These are phyloP conservation scores for Zygotorulaspora sp. DNA, from an alignment of 805 yeast genomes.

Conservation along the genomic window DNA sequence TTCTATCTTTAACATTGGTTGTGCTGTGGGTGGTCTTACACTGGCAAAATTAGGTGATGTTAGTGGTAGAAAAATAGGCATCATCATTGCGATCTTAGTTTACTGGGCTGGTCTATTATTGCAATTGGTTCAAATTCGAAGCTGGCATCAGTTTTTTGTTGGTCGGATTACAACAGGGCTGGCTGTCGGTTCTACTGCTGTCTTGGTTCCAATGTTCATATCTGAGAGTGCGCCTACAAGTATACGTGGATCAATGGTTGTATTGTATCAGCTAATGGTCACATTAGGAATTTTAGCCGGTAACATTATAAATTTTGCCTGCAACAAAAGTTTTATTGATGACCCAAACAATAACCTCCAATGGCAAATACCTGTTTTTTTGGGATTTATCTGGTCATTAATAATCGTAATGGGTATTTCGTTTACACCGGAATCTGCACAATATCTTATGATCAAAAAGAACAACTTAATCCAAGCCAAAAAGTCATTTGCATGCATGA, in stretches of 20 bases:
- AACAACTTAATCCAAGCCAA: slow-evolving; percentile 51
- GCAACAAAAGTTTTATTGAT: slow-evolving; percentile 33
- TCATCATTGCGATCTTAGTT: slow-evolving; percentile 49
- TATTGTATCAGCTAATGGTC: slow-evolving; percentile 58
- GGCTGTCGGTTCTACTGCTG: slow-evolving; percentile 70
- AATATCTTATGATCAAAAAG: slow-evolving; percentile 48
- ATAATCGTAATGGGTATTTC: slow-evolving; percentile 57
- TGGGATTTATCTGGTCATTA: slow-evolving; percentile 40
- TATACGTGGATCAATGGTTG: slow-evolving; percentile 64
- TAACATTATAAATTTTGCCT: slow-evolving; percentile 56
- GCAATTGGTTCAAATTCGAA: slow-evolving; percentile 47
- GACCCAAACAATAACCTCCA: slow-evolving; percentile 42
- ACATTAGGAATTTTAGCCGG: slow-evolving; percentile 66
- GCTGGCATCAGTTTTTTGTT: slow-evolving; percentile 60
- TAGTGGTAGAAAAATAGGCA: slow-evolving; percentile 57
- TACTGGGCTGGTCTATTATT: slow-evolving; percentile 57
- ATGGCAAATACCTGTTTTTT: slow-evolving; percentile 65
- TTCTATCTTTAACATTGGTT: slow-evolving; percentile 60
- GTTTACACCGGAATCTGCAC: slow-evolving; percentile 65
- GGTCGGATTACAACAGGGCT: slow-evolving; percentile 69
- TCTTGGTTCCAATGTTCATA: slow-evolving; percentile 66
- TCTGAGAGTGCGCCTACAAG: slow-evolving; percentile 63
- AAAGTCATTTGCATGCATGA: slow-evolving; percentile 48
- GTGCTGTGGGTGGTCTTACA: slow-evolving; percentile 63
- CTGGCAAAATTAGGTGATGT: slow-evolving; percentile 56